Evolutionary conservation across 768 basidiomycete genomes (phyloP), one percentile per base, ranked within the genome.

Genomic region (Termitomyces heimii): DNA sequence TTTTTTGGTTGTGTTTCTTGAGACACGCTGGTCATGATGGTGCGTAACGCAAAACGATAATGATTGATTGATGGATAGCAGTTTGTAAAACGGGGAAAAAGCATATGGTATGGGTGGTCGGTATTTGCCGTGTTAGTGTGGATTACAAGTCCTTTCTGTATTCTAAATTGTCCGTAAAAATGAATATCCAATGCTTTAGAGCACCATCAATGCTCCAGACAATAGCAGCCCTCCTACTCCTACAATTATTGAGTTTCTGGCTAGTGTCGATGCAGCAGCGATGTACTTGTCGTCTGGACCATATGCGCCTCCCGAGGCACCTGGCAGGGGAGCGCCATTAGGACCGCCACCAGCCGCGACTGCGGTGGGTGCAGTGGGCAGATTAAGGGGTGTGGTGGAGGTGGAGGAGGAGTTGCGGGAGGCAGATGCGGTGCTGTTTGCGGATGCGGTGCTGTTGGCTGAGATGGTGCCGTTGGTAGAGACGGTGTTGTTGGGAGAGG

Each of bases 221-320:
- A 83, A 67, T 12, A 75, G 67, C n/a, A 78, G 66, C 5, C 75
- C 81, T n/a, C 73, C 71, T 5, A 78, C 44, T 7, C 75, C 70
- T 16, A 82, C 73, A 42, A 80, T 56, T 14, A 79, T 58, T 5
- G 76, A 71, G 58, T 80, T 82, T 61, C 71, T 65, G 40, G 74
- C 73, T 39, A 85, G 73, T 1, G 75, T 70, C 2, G 72, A 63
- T 7, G 82, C 88, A 13, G 76, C 79, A 29, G 85, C 80, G 60
- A 83, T 84, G 70, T 84, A 89, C 53, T 75, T 68, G 64, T 91
- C 88, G 47, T 77, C 75, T 47, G 88, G 88, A n/a, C 88, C 88
- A 59, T 77, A 86, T 35, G 78, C 70, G 32, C 85, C 85, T 28
- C 82, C 70, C 5, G 67, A 60, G 48, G 74, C 70, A 22, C 87